Conservation (phyloP, 441 rosid genomes). For the Mallotus repandus region DNA sequence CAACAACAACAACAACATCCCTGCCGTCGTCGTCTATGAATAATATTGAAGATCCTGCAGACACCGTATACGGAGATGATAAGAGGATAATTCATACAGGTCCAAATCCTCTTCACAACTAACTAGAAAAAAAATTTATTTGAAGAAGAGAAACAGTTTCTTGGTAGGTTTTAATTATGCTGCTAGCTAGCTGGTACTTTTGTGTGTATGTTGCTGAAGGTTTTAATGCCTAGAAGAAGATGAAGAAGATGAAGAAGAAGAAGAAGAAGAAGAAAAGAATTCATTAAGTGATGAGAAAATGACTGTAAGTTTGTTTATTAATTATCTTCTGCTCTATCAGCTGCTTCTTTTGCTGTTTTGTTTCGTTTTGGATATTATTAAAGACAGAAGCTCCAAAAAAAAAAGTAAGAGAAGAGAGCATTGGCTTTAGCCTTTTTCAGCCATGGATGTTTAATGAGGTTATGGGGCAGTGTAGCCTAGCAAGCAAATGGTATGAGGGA, state of each 20-base stretch:
- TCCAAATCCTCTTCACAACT: conserved; percentile 97
- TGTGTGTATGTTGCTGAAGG: conserved; percentile 18
- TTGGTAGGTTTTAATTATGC: conserved; percentile 5
- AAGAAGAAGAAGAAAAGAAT: not conserved
- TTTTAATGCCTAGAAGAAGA: conserved; percentile 15
- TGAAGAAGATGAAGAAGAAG: conserved; percentile 5
- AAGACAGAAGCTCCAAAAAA: not conserved
- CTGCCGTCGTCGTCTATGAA: conserved; percentile 11
- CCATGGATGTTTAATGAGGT: conserved; percentile 25
- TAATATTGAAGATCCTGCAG: conserved; percentile 32
- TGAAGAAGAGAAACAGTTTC: not conserved
- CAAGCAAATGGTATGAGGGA: not conserved
- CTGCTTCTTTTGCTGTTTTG: conserved; percentile 21
- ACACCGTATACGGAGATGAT: conserved; percentile 55
- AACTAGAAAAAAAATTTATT: conserved; percentile 20
- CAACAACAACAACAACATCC: too few relatives aligned
- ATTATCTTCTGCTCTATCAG: conserved; percentile 18
- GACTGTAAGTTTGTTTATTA: conserved; percentile 20
- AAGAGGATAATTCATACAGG: conserved; percentile 88
- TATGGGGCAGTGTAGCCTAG: conserved; percentile 12
- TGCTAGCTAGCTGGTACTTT: not conserved
- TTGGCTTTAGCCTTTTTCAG: conserved; percentile 53
- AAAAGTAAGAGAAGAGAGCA: conserved; percentile 38
- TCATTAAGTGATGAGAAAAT: conserved; percentile 5
- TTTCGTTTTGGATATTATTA: not conserved